Base-by-base conservation (phyloP, 495 filamentous ascomycete species). In the Xylaria longipes region DNA sequence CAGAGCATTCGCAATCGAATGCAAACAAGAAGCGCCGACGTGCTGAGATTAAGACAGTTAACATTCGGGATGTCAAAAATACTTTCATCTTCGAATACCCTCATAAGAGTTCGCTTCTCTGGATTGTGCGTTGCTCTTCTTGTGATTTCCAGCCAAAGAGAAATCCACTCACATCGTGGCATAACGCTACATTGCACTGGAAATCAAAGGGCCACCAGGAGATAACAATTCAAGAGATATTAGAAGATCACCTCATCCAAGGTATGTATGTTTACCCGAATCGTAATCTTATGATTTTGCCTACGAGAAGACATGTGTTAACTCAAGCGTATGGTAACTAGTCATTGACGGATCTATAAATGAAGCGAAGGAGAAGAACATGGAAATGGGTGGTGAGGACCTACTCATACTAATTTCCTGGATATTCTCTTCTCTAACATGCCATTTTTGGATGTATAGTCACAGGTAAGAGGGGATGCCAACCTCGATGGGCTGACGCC, bases 31-130 rank as follows among this genome's bases (percentile, higher is more conserved):
- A 54, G 50, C 60, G 37, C 20, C 60, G 22, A 1, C 35, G 37
- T 4, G 6, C 60, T 41, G 60, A 62, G n/a, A 1, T 7, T 43
- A 22, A 25, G 37, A 62, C n/a, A 1, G 14, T 54, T 54, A 25
- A 46, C 61, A 64, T 20, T 3, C 20, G 15, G 25, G 25, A 64
- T n/a, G 39, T 64, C 25, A 7, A 64, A 4, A 37, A 45, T 9
- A 41, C 37, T 2, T 64, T 43, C 25, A 64, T 64, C 25, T 45
- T 64, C 25, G 37, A 64, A 64, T 64, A 31, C 39, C 14, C 39
- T 8, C 12, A 64, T 25, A 17, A 45, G 3, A 64, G 3, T 9
- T 64, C 61, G 9, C 22, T 64, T 11, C 61, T 64, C 17, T 64
- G 61, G 61, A 45, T 64, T 14, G 22, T 64, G 5, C 22, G n/a